Evolutionary conservation across 2,329 filamentous ascomycete species (phyloP).

Genomic region (Seiridium unicorne): DNA sequence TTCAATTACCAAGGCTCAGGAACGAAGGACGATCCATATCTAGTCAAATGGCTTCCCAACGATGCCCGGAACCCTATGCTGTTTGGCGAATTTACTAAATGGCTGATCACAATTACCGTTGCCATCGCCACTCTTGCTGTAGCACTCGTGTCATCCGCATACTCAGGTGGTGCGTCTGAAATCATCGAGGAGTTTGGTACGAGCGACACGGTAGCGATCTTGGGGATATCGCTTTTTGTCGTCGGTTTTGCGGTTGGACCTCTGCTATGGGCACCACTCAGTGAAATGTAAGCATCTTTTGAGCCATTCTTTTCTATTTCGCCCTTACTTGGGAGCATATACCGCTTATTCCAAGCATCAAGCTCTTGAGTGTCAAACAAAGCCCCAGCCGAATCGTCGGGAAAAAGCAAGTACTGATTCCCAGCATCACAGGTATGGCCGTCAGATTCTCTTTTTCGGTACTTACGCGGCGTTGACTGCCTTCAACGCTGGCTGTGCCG

Average conservation of each 20-base stretch:
- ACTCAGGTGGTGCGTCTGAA: neutral
- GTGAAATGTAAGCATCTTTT: neutral
- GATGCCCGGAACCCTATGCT: neutral
- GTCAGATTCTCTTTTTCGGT: constrained; percentile 52
- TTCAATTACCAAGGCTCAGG: neutral
- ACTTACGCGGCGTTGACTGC: constrained; percentile 53
- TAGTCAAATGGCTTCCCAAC: neutral
- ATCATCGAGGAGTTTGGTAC: neutral
- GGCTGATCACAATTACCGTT: neutral
- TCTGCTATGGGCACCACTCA: neutral
- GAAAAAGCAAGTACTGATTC: too few relatives aligned
- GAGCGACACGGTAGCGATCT: neutral
- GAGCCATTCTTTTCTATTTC: too few relatives aligned
- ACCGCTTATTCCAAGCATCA: too few relatives aligned
- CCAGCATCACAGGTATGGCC: constrained; percentile 28
- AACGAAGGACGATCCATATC: neutral
- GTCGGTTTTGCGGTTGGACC: neutral
- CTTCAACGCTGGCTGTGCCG: constrained; percentile 57
- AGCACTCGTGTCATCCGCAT: neutral
- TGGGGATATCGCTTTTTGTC: neutral
- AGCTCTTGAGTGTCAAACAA: too few relatives aligned
- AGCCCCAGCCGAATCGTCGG: too few relatives aligned
- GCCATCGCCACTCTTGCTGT: neutral
- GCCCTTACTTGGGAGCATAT: too few relatives aligned
- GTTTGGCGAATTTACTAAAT: neutral